These are phyloP conservation scores for Tolypocladium cylindrosporum DNA, from an alignment of 2,329 filamentous ascomycete genomes.

Conservation along the genomic window DNA sequence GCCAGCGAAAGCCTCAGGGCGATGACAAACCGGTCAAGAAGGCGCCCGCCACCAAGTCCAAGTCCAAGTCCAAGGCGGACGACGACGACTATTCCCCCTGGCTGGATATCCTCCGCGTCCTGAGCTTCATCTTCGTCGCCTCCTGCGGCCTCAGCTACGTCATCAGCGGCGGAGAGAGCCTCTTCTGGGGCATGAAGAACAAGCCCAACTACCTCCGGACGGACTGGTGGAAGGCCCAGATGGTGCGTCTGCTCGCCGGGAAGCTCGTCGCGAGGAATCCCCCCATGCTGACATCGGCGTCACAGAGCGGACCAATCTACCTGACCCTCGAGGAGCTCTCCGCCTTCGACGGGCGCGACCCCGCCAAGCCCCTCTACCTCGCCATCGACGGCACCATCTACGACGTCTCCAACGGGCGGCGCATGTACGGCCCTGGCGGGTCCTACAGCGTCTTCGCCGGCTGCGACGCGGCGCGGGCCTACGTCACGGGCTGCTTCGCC, in stretches of 20 bases:
- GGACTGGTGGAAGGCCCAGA: conserved; percentile 47
- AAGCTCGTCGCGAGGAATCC: neutral
- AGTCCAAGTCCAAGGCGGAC: conserved; percentile 12
- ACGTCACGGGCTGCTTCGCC: conserved; percentile 85
- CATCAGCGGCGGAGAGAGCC: conserved; percentile 58
- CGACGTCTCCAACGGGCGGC: conserved; percentile 62
- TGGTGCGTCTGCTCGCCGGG: conserved; percentile 35
- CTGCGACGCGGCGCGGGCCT: conserved; percentile 75
- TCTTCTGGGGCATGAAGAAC: conserved; percentile 56
- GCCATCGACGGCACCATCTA: conserved; percentile 82
- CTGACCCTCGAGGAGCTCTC: conserved; percentile 69
- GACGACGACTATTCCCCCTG: conserved; percentile 51
- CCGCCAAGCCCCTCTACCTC: conserved; percentile 72
- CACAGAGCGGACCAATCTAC: conserved; percentile 46
- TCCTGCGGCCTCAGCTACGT: conserved; percentile 67
- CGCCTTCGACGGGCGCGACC: conserved; percentile 68
- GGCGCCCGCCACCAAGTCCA: conserved; percentile 5
- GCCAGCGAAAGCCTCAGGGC: conserved; percentile 31
- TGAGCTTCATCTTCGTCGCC: conserved; percentile 56
- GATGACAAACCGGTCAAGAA: conserved; percentile 12
- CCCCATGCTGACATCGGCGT: neutral
- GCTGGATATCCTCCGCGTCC: conserved; percentile 60
- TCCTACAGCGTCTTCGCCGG: conserved; percentile 83
- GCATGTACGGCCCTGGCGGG: conserved; percentile 74
- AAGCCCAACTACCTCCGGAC: conserved; percentile 51